Conservation (phyloP, 2,329 filamentous ascomycete genomes). For the Xylariales sp. region DNA sequence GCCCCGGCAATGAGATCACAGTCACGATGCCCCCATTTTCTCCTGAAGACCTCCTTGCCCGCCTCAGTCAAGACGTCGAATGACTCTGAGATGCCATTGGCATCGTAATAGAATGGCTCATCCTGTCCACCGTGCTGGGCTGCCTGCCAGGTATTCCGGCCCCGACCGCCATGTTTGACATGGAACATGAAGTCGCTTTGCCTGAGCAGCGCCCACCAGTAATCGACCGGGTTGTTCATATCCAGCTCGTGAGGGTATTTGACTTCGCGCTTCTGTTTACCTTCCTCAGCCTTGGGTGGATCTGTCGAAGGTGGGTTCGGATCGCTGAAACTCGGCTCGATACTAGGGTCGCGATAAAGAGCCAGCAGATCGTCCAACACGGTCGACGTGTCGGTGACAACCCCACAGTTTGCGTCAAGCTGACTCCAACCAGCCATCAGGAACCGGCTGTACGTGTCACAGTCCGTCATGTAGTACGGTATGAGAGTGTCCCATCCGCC, state of each 20-base stretch:
- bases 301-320: constrained; percentile 30
- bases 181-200: constrained; percentile 34
- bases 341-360: constrained; percentile 38
- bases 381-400: constrained; percentile 41
- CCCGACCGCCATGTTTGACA: constrained; percentile 34
- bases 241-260: constrained; percentile 8
- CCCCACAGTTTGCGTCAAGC: constrained; percentile 32
- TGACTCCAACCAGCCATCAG: constrained; percentile 40
- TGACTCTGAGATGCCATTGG: constrained; percentile 28
- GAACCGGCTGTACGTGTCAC: constrained; percentile 49
- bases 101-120: constrained; percentile 38
- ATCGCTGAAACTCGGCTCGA: constrained; percentile 31
- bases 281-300: constrained; percentile 14
- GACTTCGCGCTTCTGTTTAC: constrained; percentile 12
- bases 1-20: constrained; percentile 35
- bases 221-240: constrained; percentile 22
- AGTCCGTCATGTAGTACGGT: constrained; percentile 54
- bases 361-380: constrained; percentile 40
- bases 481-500: constrained; percentile 55
- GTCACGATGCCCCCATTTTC: constrained; percentile 42
- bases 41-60: constrained; percentile 27
- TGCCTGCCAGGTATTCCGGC: constrained; percentile 38
- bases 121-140: constrained; percentile 35
- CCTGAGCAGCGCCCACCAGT: constrained; percentile 22
- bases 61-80: constrained; percentile 30